Evolutionary conservation across 306 rosid species (phyloP), one percentile per base, ranked within the genome.

Genomic region (Styphnolobium japonicum): DNA sequence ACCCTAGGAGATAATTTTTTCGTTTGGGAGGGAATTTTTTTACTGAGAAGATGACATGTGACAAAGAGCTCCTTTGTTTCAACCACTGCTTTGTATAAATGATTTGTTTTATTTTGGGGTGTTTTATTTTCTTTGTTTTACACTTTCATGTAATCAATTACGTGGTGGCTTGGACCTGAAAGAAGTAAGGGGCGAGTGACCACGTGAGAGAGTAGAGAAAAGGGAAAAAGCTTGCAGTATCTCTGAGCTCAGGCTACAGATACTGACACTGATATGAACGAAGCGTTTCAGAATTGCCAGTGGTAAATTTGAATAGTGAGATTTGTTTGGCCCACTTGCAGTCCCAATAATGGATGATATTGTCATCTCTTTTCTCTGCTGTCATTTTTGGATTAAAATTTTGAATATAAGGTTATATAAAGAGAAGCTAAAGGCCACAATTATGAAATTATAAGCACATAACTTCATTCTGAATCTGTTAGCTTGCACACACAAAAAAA

Each of bases 301-400:
- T 25, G 77, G 8, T 68, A 40, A 69, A 53, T 80, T 79, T 79
- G 64, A 64, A 65, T 69, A 70, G 57, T 78, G 82, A 82, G 89
- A 85, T 82, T 78, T 75, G n/a, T 68, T 78, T 55, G 86, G 51
- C 79, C 75, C 84, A 67, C 86, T 56, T 61, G 12, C 42, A 36
- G 10, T 66, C n/a, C n/a, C 46, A 29, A 4, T 11, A 19, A 33
- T 19, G 1, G 6, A 37, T 79, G 31, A 45, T 33, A 42, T 27
- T 16, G 43, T 19, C 31, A 33, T 43, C 40, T 12, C 16, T 11
- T n/a, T n/a, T n/a, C n/a, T n/a, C n/a, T n/a, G n/a, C n/a, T n/a
- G n/a, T n/a, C 29, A 21, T 23, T 74, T 81, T 48, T 58, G 16
- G 27, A 46, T 57, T 67, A 11, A 21, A 9, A 6, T 52, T 64